Evolutionary conservation across 2,329 filamentous ascomycete species (phyloP), one percentile per base, ranked within the genome.

Genomic region (Diaporthe sp.): DNA sequence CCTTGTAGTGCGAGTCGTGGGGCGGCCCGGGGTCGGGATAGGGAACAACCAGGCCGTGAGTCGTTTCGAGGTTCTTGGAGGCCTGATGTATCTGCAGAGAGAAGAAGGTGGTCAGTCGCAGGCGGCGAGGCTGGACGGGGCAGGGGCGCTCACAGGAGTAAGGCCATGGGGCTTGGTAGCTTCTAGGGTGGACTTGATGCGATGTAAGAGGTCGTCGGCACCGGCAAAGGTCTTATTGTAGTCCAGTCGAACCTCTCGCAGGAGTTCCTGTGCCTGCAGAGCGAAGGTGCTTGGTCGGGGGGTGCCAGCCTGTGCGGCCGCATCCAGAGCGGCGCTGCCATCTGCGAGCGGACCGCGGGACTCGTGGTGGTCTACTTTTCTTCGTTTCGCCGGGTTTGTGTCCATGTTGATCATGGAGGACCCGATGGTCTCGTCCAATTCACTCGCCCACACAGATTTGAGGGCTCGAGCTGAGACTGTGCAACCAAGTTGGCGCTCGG

Each of bases 1-100:
- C 87, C 79, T 95, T 96, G 84, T 97, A 97, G 70, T 94, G 93
- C 42, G 92, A 91, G 82, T 96, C 92, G 79, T 91, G 91, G 15
- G 90, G 86, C 2, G 96, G 96, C 68, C 88, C 91, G 25, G 95
- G 95, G n/a, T 93, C 88, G 22, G 96, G 95, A 80, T 95, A 98
- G 0, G 97, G 97, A 64, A 98, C 89, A n/a, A 86, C 83, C 74
- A 97, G 88, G 66, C 90, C 91, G 80, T 92, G 87, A 54, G 88
- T 87, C 82, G 92, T 93, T 78, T 94, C 91, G 79, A 94, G 89
- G 76, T 89, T 90, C 80, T 92, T 87, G 0, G 87, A 87, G 12
- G 94, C 95, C 78, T 97, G 91, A 45, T 84, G 78, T 70, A 97
- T 89, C 93, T 95, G 77, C 7, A n/a, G 12, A 50, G 38, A 12